Percentiles rank a stretch among this genome's conserved stretches.
Evolutionary conservation across 257 asterid genomes (phyloP).

Genomic region (Nicotiana undulata): DNA sequence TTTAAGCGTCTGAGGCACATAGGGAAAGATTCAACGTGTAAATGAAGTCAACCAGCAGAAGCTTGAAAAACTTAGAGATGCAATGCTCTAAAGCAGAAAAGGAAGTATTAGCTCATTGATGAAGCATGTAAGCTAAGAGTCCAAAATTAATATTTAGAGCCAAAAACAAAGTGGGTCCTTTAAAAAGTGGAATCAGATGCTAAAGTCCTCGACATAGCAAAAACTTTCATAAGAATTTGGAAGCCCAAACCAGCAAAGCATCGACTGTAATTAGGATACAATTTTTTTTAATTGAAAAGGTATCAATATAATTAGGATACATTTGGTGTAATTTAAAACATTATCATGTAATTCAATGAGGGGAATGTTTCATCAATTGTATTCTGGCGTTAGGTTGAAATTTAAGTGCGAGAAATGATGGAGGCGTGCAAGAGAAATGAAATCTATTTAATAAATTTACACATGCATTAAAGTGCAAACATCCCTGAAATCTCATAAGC

Average conservation of each 20-base stretch:
- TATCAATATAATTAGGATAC: not conserved
- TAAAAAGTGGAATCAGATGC: not conserved
- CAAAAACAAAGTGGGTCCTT: not conserved
- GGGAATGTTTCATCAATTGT: not conserved
- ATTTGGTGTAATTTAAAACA: not conserved
- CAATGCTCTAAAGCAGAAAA: not conserved
- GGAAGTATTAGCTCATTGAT: not conserved
- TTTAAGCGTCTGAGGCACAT: constrained; percentile 34
- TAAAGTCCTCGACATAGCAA: not conserved
- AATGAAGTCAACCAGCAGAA: not conserved
- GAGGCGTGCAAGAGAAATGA: not conserved
- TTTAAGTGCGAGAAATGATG: not conserved
- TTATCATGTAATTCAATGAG: not conserved
- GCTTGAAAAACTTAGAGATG: not conserved
- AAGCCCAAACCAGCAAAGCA: not conserved
- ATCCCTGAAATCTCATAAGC: not conserved
- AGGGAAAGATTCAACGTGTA: not conserved
- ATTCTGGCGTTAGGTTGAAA: not conserved
- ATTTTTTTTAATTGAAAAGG: no score
- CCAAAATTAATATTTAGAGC: not conserved
- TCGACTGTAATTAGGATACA: not conserved
- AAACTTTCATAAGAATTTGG: not conserved
- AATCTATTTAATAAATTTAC: not conserved
- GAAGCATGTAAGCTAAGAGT: not conserved
- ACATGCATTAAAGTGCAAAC: not conserved